Percentiles rank a stretch among this genome's conserved stretches.
Conservation (phyloP, 345 rosid genomes). For the Populus pruinosa region DNA sequence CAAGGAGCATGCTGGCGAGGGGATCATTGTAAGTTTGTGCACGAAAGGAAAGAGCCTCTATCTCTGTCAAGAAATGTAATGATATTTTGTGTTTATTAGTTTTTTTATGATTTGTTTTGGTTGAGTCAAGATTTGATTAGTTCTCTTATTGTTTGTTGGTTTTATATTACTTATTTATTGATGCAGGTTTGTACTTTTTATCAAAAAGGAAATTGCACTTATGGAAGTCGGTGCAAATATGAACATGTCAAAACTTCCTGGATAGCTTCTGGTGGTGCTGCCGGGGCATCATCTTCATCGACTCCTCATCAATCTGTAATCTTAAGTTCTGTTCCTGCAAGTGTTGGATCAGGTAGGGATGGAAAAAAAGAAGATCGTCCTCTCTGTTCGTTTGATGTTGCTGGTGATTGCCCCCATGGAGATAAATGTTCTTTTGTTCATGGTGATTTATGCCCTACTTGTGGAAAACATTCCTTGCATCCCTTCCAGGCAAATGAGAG, state of each 20-base stretch:
- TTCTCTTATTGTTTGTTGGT: not conserved
- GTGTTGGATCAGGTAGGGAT: slow-evolving; percentile 16
- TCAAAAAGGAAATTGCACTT: slow-evolving; percentile 74
- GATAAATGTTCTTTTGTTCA: slow-evolving; percentile 67
- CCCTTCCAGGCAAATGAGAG: slow-evolving; percentile 65
- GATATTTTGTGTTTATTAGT: not conserved
- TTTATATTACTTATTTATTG: not conserved
- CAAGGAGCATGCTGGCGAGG: slow-evolving; percentile 83
- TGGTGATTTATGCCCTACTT: slow-evolving; percentile 69
- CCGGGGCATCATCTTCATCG: slow-evolving; percentile 52
- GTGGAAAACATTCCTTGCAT: slow-evolving; percentile 76
- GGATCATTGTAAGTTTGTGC: slow-evolving; percentile 74
- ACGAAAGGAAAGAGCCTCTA: slow-evolving; percentile 49
- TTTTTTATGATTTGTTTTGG: not conserved
- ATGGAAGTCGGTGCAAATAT: slow-evolving; percentile 75
- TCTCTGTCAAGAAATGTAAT: slow-evolving; percentile 41
- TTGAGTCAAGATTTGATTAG: not conserved
- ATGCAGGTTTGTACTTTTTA: slow-evolving; percentile 73
- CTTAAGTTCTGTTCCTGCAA: slow-evolving; percentile 27
- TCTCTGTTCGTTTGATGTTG: slow-evolving; percentile 65
- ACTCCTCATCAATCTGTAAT: slow-evolving; percentile 25
- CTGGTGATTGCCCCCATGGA: slow-evolving; percentile 69
- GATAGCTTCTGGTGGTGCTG: slow-evolving; percentile 22
- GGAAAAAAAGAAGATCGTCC: slow-evolving; percentile 49
- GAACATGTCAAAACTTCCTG: slow-evolving; percentile 53